These are phyloP conservation scores for Rhizophora mangle DNA, from an alignment of 345 rosid genomes.

Conservation along the genomic window DNA sequence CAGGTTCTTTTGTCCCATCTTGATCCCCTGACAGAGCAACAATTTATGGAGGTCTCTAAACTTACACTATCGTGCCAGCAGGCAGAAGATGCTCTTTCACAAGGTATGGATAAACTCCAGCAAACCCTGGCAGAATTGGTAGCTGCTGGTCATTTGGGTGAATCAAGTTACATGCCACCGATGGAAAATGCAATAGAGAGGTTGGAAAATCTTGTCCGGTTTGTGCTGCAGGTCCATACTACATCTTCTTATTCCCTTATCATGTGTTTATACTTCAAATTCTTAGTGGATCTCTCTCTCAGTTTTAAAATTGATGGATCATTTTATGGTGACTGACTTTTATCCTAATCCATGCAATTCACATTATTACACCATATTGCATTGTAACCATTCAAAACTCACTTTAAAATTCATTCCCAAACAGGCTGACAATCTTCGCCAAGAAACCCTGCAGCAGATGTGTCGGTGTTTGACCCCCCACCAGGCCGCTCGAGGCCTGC, in stretches of 20 bases:
- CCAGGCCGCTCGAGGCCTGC: conserved; percentile 83
- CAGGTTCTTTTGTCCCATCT: conserved; percentile 79
- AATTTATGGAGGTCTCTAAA: conserved; percentile 43
- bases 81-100: conserved; percentile 91
- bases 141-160: conserved; percentile 57
- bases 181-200: conserved; percentile 66
- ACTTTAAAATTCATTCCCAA: background rate
- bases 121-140: conserved; percentile 62
- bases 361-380: background rate
- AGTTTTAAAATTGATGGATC: background rate
- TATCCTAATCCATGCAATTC: no score
- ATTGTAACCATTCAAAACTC: background rate
- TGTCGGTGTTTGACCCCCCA: conserved; percentile 57
- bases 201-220: conserved; percentile 69
- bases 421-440: conserved; percentile 93
- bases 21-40: conserved; percentile 63
- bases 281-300: background rate
- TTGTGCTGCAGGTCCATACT: conserved; percentile 63
- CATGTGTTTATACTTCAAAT: background rate
- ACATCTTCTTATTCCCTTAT: conserved; percentile 12
- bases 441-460: conserved; percentile 81
- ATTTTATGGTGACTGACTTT: no score
- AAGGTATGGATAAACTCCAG: conserved; percentile 92
- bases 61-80: conserved; percentile 76
- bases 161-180: conserved; percentile 51